Evolutionary conservation across 2,329 filamentous ascomycete species (phyloP).

Genomic region (Neocatenulostroma microsporum): DNA sequence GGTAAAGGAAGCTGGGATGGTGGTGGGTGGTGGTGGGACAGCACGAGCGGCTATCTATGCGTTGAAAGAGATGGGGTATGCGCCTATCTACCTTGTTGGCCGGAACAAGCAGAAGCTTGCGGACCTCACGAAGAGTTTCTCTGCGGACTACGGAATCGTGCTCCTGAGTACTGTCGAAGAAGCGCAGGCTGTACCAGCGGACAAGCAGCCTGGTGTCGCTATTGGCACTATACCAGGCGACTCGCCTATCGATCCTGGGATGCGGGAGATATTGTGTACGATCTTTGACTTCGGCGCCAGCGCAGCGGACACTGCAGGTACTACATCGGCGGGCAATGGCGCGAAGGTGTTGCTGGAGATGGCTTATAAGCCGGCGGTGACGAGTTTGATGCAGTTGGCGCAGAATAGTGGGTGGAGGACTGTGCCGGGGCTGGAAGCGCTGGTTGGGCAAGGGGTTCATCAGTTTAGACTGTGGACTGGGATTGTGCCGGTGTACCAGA

Average conservation of each 20-base stretch:
- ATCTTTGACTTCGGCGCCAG: conserved; percentile 45
- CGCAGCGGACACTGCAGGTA: conserved; percentile 31
- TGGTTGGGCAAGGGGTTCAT: conserved; percentile 76
- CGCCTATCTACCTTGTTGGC: conserved; percentile 79
- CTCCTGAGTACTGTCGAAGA: conserved; percentile 51
- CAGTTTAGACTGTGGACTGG: conserved; percentile 75
- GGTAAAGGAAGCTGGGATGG: conserved; percentile 53
- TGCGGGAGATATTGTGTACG: conserved; percentile 56
- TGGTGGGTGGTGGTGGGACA: conserved; percentile 87
- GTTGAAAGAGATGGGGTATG: conserved; percentile 72
- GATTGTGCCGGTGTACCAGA: conserved; percentile 63
- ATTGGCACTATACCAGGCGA: conserved; percentile 90
- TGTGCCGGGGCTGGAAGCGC: conserved; percentile 78
- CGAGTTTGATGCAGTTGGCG: conserved; percentile 77
- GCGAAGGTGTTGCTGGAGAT: conserved; percentile 80
- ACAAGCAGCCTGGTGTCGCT: conserved; percentile 57
- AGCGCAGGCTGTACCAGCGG: conserved; percentile 39
- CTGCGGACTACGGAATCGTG: conserved; percentile 60
- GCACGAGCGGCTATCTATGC: conserved; percentile 86
- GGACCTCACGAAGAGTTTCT: conserved; percentile 64
- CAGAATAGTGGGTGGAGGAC: conserved; percentile 70
- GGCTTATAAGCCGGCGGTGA: conserved; percentile 86
- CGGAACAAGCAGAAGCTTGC: conserved; percentile 63
- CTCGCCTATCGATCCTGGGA: conserved; percentile 64
- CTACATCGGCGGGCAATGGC: conserved; percentile 20